A percentile compares a stretch with the other conserved stretches of the same genome.
Evolutionary conservation across 2,329 filamentous ascomycete species (phyloP).

Genomic region (Cladophialophora immunda): DNA sequence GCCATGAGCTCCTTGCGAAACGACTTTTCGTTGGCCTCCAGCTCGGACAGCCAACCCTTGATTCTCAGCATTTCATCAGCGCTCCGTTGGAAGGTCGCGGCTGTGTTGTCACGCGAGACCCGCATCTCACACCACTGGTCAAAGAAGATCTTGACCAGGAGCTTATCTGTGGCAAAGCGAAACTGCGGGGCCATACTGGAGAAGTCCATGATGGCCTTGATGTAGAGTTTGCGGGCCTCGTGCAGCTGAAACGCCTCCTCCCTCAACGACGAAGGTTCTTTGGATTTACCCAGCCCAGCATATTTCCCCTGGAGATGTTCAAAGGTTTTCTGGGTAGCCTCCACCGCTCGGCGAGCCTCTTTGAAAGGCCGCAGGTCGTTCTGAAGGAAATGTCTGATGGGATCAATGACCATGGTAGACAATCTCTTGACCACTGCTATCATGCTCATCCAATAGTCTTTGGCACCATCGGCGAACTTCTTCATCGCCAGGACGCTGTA

Average conservation of each 20-base stretch:
- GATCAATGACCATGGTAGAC: slow-evolving; percentile 79
- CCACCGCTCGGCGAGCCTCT: slow-evolving; percentile 78
- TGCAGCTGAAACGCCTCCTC: slow-evolving; percentile 97
- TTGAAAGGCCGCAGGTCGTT: slow-evolving; percentile 87
- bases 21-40: slow-evolving; percentile 85
- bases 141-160: slow-evolving; percentile 83
- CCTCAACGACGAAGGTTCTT: slow-evolving; percentile 87
- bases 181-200: slow-evolving; percentile 87
- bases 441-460: slow-evolving; percentile 85
- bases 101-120: slow-evolving; percentile 71
- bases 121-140: slow-evolving; percentile 92
- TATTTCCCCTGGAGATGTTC: slow-evolving; percentile 85
- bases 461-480: slow-evolving; percentile 82
- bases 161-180: slow-evolving; percentile 81
- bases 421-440: slow-evolving; percentile 78
- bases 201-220: slow-evolving; percentile 93
- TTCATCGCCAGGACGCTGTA: slow-evolving; percentile 89
- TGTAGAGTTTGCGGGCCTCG: slow-evolving; percentile 87
- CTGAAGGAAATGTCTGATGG: slow-evolving; percentile 78
- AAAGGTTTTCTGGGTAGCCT: slow-evolving; percentile 82
- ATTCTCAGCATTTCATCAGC: slow-evolving; percentile 87
- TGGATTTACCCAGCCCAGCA: slow-evolving; percentile 85
- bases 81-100: slow-evolving; percentile 70
- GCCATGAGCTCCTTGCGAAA: slow-evolving; percentile 83
- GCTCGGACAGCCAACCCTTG: slow-evolving; percentile 89